Evolutionary conservation across 441 rosid genomes (phyloP).

Genomic region (Breynia disticha): DNA sequence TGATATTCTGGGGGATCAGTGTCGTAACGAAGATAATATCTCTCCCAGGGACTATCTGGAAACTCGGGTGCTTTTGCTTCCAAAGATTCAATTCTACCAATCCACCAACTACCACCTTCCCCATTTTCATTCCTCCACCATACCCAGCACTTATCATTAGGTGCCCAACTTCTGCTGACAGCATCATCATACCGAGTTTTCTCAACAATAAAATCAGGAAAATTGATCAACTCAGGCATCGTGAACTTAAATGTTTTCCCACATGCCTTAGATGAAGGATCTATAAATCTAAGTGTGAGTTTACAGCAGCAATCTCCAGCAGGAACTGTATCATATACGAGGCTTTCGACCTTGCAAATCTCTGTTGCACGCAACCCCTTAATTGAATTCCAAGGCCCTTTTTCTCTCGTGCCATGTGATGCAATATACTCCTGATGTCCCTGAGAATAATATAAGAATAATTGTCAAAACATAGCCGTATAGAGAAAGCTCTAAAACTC

Average conservation of each 20-base stretch:
- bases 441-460: slow-evolving; percentile 33
- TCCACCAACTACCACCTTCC: slow-evolving; percentile 97
- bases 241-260: slow-evolving; percentile 51
- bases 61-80: slow-evolving; percentile 62
- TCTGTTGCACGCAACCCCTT: slow-evolving; percentile 65
- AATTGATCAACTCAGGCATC: slow-evolving; percentile 64
- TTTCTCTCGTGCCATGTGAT: slow-evolving; percentile 32
- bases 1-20: slow-evolving; percentile 51
- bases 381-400: slow-evolving; percentile 56
- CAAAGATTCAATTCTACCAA: slow-evolving; percentile 60
- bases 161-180: slow-evolving; percentile 65
- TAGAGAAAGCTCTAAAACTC: slow-evolving; percentile 10
- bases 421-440: slow-evolving; percentile 78
- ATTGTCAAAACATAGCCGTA: slow-evolving; percentile 8
- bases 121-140: slow-evolving; percentile 94
- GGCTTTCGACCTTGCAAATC: slow-evolving; percentile 67
- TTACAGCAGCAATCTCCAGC: slow-evolving; percentile 99
- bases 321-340: slow-evolving; percentile 57
- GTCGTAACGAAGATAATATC: slow-evolving; percentile 57
- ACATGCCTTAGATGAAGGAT: slow-evolving; percentile 46
- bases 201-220: slow-evolving; percentile 91
- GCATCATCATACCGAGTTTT: slow-evolving; percentile 81
- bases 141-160: slow-evolving; percentile 73
- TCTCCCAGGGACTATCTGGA: slow-evolving; percentile 97
- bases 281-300: slow-evolving; percentile 61